Conservation (phyloP, 2,329 filamentous ascomycete species). For the Cercospora sesami region DNA sequence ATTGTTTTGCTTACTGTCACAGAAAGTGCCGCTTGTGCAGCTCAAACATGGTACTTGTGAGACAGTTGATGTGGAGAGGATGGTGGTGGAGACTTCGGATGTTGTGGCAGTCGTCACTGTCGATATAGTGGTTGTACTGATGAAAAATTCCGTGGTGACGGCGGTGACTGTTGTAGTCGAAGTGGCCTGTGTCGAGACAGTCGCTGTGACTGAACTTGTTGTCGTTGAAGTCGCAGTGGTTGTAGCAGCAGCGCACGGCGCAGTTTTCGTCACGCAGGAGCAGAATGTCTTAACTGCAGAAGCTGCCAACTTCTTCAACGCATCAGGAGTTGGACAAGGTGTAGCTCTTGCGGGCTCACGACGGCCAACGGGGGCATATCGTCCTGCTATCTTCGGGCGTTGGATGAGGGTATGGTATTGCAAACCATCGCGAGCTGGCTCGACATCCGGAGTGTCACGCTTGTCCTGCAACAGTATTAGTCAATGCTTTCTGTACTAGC, state of each 20-base stretch:
- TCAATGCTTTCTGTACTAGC: background rate
- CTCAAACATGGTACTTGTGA: background rate
- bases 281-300: background rate
- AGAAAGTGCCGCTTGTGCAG: background rate
- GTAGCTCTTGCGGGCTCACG: background rate
- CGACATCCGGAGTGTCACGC: background rate
- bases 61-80: background rate
- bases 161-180: background rate
- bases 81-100: background rate
- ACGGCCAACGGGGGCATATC: background rate
- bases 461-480: background rate
- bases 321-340: background rate
- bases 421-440: background rate
- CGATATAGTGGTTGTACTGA: background rate
- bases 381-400: background rate
- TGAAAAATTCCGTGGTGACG: background rate
- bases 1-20: background rate
- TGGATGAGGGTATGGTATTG: background rate
- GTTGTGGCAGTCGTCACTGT: background rate
- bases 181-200: background rate
- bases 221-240: background rate
- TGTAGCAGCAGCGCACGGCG: background rate
- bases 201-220: background rate
- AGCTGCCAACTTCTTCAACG: background rate
- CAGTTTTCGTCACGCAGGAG: background rate